These are phyloP conservation scores for Diaporthe citrichinensis DNA, from an alignment of 2,329 filamentous ascomycete genomes.

Conservation along the genomic window DNA sequence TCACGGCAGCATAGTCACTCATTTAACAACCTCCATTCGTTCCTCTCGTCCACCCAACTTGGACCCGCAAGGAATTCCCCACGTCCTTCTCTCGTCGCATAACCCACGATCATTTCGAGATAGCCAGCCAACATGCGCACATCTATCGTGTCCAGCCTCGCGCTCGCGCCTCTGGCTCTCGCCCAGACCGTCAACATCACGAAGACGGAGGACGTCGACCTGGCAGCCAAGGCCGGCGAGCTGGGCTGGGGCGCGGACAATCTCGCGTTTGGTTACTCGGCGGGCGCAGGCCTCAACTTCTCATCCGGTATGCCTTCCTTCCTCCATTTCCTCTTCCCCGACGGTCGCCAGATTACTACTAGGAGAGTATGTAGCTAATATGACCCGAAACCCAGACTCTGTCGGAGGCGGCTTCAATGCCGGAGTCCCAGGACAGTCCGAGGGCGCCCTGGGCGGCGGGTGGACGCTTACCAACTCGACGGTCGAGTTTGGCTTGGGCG, in stretches of 20 bases:
- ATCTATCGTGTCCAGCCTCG: background rate
- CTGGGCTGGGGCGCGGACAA: conserved; percentile 26
- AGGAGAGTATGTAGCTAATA: background rate
- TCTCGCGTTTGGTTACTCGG: conserved; percentile 28
- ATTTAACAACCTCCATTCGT: background rate
- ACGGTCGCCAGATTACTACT: background rate
- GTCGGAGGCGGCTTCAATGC: conserved; percentile 27
- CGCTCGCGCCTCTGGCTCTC: conserved; percentile 5
- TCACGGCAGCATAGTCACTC: background rate
- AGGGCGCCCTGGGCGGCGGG: conserved; percentile 12
- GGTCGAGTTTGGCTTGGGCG: conserved; percentile 29
- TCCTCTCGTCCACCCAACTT: background rate
- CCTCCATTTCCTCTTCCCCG: background rate
- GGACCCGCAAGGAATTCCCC: no score
- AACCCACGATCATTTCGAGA: background rate
- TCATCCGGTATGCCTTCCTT: background rate
- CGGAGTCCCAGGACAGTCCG: conserved; percentile 12
- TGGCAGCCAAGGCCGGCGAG: background rate
- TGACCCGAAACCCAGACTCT: background rate
- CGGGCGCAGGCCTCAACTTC: conserved; percentile 29
- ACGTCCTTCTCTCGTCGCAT: background rate
- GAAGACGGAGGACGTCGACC: conserved; percentile 4
- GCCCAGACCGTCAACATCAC: conserved; percentile 30
- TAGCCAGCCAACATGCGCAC: background rate
- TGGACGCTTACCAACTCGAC: conserved; percentile 25